A percentile compares a stretch with the other conserved stretches of the same genome.
phyloP scores from a whole-genome alignment of 2,329 filamentous ascomycete species.

The Anthostomella pinea region DNA sequence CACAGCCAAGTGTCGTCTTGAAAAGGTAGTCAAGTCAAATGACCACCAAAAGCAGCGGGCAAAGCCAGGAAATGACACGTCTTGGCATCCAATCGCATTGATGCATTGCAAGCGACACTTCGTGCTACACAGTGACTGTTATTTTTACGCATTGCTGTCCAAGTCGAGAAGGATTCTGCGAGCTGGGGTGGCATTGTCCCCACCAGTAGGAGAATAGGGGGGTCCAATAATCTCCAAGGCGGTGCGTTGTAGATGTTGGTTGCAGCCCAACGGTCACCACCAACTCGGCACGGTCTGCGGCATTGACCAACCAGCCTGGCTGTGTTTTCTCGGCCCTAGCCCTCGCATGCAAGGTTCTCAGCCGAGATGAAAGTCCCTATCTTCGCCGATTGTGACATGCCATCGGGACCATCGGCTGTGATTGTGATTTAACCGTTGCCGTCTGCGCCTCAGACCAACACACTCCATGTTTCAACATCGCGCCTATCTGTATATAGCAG shows the following conservation, averaged over 20 bases:
- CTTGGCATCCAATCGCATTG: too few species aligned
- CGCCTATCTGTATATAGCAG: constrained; percentile 1
- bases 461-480: constrained; percentile 2
- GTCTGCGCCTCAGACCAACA: constrained; percentile 2
- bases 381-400: background rate
- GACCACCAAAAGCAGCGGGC: constrained; percentile 2
- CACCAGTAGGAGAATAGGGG: background rate
- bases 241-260: constrained; percentile 11
- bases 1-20: background rate
- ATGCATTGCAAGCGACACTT: too few species aligned
- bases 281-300: background rate
- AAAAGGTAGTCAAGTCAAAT: constrained; percentile 4
- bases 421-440: background rate
- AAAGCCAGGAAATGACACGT: too few species aligned
- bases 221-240: constrained; percentile 2
- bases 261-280: constrained; percentile 4
- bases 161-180: too few species aligned
- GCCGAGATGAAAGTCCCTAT: too few species aligned
- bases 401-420: constrained; percentile 3
- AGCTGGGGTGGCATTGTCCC: too few species aligned
- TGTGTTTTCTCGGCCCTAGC: too few species aligned
- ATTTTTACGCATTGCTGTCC: background rate
- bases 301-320: constrained; percentile 4
- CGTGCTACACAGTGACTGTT: background rate
- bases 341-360: too few species aligned